phyloP scores from a whole-genome alignment of 768 basidiomycete species.

The Collybia mongolica region DNA sequence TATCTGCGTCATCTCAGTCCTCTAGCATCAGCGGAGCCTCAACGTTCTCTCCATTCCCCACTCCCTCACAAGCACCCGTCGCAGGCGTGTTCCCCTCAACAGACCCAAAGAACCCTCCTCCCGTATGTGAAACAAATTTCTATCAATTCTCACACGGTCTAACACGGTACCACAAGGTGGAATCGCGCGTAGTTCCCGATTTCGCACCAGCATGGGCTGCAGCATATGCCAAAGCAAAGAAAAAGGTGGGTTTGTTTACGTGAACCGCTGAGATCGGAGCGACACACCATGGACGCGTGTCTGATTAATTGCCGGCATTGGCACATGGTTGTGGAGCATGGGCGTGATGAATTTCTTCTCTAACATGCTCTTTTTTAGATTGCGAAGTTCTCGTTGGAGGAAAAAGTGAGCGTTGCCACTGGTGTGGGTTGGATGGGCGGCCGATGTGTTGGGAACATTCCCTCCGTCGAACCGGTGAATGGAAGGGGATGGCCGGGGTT shows the following conservation, averaged over 20 bases:
- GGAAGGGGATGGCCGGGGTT: constrained; percentile 63
- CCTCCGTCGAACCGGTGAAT: constrained; percentile 38
- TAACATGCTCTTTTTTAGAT: constrained; percentile 29
- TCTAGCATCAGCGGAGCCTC: constrained; percentile 8
- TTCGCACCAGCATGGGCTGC: constrained; percentile 55
- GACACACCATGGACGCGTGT: neutral
- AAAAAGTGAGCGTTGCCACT: constrained; percentile 65
- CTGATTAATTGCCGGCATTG: constrained; percentile 9
- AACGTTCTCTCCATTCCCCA: constrained; percentile 55
- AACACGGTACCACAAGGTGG: constrained; percentile 20
- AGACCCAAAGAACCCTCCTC: constrained; percentile 57
- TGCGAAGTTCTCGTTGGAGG: constrained; percentile 49
- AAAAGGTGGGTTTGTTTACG: constrained; percentile 36
- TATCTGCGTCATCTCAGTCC: constrained; percentile 4
- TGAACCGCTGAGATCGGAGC: constrained; percentile 3
- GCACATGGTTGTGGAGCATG: constrained; percentile 1
- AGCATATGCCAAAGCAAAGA: constrained; percentile 59
- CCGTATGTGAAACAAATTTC: constrained; percentile 29
- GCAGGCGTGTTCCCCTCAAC: constrained; percentile 52
- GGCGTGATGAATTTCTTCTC: neutral
- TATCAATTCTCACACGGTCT: too few species aligned
- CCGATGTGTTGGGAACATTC: constrained; percentile 70
- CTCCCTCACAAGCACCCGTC: constrained; percentile 53
- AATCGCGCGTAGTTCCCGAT: constrained; percentile 39
- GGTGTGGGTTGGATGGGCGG: constrained; percentile 68